Conservation (phyloP, 306 rosid genomes). For the Rosa multiflora region DNA sequence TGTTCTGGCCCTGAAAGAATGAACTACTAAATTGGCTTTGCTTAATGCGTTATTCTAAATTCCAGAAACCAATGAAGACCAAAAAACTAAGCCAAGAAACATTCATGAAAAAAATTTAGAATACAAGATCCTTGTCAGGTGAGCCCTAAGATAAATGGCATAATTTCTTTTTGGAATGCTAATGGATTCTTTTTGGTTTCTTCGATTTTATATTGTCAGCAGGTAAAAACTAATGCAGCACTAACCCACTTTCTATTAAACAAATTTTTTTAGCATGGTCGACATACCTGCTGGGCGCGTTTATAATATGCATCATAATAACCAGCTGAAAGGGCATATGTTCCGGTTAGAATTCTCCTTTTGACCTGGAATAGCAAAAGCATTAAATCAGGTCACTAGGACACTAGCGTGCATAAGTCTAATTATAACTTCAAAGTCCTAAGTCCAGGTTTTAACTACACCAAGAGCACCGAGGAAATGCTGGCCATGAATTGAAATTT, state of each 20-base stretch:
- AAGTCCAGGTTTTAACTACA: not conserved
- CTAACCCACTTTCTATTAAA: not conserved
- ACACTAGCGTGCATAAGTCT: not conserved
- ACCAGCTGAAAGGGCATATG: conserved; percentile 98
- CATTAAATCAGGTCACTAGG: conserved; percentile 3
- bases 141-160: too few relatives aligned
- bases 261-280: conserved; percentile 12
- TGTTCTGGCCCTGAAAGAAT: not conserved
- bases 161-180: not conserved
- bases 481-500: conserved; percentile 12
- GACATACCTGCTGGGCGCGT: conserved; percentile 92
- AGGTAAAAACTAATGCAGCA: not conserved
- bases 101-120: not conserved
- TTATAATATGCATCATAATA: conserved; percentile 98
- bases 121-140: too few relatives aligned
- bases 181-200: not conserved
- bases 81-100: not conserved
- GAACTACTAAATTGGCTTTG: conserved; percentile 9
- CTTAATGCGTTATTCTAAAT: not conserved
- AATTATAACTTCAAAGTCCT: not conserved
- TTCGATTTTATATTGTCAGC: not conserved
- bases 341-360: conserved; percentile 94
- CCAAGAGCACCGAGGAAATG: not conserved
- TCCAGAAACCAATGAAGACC: not conserved
- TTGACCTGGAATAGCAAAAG: conserved; percentile 64